Percentiles rank a stretch among this genome's conserved stretches.
These are phyloP conservation scores for Vicia faba DNA, from an alignment of 306 rosid species.

Conservation along the genomic window DNA sequence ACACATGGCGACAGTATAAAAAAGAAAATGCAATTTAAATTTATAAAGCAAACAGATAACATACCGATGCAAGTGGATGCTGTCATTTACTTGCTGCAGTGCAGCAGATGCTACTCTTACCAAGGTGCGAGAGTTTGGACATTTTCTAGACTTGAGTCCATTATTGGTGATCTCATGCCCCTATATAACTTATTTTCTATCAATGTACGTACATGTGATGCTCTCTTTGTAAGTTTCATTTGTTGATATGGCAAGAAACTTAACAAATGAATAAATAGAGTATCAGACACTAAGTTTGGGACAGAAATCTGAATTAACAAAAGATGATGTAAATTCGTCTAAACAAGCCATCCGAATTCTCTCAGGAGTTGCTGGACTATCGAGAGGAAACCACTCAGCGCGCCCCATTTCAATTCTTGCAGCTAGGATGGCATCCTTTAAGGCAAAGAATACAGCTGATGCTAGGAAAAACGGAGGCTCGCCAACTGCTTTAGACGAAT, in stretches of 20 bases:
- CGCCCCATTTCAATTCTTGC: slow-evolving; percentile 71
- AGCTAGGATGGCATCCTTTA: slow-evolving; percentile 80
- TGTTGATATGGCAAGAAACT: slow-evolving; percentile 20
- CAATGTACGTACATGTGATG: neutral
- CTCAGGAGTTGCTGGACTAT: slow-evolving; percentile 93
- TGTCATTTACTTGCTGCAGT: neutral
- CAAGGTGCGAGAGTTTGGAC: neutral
- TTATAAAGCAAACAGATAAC: neutral
- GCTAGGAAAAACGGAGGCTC: slow-evolving; percentile 98
- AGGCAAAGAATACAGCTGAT: slow-evolving; percentile 75
- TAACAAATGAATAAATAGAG: neutral
- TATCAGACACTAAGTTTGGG: slow-evolving; percentile 80
- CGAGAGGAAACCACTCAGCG: slow-evolving; percentile 89
- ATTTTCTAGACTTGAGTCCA: slow-evolving; percentile 3
- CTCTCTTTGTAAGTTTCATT: neutral
- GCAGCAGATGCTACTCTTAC: slow-evolving; percentile 8
- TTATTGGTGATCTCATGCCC: neutral
- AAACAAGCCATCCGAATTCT: slow-evolving; percentile 93
- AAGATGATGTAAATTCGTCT: slow-evolving; percentile 59
- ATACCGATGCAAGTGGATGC: neutral
- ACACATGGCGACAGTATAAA: neutral
- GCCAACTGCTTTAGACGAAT: slow-evolving; percentile 95
- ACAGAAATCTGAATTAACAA: slow-evolving; percentile 53
- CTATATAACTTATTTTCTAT: slow-evolving; percentile 17
- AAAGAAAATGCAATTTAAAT: neutral